A percentile compares a stretch with the other conserved stretches of the same genome.
These are phyloP conservation scores for Heracleum sosnowskyi DNA, from an alignment of 129 eudicot genomes.

Conservation along the genomic window DNA sequence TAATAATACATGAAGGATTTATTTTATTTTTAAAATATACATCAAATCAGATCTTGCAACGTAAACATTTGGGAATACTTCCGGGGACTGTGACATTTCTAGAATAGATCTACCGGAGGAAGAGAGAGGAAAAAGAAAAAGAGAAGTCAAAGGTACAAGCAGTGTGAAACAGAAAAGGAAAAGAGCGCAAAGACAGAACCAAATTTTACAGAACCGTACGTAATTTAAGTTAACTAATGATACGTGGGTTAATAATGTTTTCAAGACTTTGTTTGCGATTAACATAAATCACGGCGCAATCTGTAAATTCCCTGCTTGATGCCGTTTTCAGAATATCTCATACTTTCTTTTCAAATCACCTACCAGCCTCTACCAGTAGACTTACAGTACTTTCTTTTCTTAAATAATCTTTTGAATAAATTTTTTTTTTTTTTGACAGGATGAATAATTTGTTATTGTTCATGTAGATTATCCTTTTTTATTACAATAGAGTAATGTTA, in stretches of 20 bases:
- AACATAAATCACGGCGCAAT: slow-evolving; percentile 2
- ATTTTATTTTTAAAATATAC: too few species aligned
- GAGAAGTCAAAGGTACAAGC: not conserved
- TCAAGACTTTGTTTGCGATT: not conserved
- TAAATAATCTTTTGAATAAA: too few species aligned
- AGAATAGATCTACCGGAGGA: not conserved
- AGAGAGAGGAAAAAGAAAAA: not conserved
- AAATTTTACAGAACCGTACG: not conserved
- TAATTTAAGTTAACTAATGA: not conserved
- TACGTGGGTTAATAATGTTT: not conserved
- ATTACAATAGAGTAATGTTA: not conserved
- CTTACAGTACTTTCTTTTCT: not conserved
- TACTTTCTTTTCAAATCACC: not conserved
- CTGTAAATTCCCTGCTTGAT: not conserved
- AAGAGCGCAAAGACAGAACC: not conserved
- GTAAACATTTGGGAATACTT: too few species aligned
- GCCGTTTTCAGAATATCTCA: too few species aligned
- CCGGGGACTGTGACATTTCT: too few species aligned
- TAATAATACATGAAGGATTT: too few species aligned
- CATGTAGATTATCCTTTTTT: not conserved
- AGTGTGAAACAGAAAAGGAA: not conserved
- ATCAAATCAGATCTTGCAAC: too few species aligned
- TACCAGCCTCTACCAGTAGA: not conserved
- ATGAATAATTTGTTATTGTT: too few species aligned
- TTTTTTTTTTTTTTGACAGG: too few species aligned